Percentiles rank a stretch among this genome's conserved stretches.
Conservation (phyloP, 169 alveolate species). For the Plasmodium adleri region DNA sequence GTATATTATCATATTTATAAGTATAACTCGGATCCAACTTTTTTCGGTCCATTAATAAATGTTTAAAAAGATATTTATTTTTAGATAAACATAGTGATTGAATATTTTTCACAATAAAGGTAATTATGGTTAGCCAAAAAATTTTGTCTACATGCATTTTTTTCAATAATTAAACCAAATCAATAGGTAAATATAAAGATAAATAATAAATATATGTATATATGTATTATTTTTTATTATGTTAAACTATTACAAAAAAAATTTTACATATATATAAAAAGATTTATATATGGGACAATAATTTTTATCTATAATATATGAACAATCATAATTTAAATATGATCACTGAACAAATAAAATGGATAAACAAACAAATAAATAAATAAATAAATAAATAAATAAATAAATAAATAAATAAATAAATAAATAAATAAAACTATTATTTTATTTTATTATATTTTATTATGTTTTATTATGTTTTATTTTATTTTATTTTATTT, state of each 20-base stretch:
- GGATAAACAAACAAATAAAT: not conserved
- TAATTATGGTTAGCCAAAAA: not conserved
- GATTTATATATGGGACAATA: not conserved
- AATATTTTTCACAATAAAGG: not conserved
- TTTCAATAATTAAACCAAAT: slow-evolving; percentile 5
- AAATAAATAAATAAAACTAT: too few relatives aligned
- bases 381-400: too few relatives aligned
- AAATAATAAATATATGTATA: slow-evolving; percentile 1
- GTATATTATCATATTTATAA: slow-evolving; percentile 51
- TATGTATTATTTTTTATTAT: not conserved
- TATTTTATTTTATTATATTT: too few relatives aligned
- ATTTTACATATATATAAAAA: not conserved
- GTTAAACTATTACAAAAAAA: too few relatives aligned
- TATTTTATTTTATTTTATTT: too few relatives aligned
- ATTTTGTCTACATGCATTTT: not conserved
- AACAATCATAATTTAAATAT: not conserved
- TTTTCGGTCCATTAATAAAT: slow-evolving; percentile 21
- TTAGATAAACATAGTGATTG: not conserved
- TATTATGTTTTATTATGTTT: too few relatives aligned
- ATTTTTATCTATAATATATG: not conserved
- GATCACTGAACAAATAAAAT: not conserved
- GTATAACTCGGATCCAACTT: slow-evolving; percentile 29
- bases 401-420: too few relatives aligned
- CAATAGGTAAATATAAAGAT: not conserved
- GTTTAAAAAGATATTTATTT: slow-evolving; percentile 27